Evolutionary conservation across 2,329 filamentous ascomycete genomes (phyloP).

Genomic region (Alternaria conjuncta): DNA sequence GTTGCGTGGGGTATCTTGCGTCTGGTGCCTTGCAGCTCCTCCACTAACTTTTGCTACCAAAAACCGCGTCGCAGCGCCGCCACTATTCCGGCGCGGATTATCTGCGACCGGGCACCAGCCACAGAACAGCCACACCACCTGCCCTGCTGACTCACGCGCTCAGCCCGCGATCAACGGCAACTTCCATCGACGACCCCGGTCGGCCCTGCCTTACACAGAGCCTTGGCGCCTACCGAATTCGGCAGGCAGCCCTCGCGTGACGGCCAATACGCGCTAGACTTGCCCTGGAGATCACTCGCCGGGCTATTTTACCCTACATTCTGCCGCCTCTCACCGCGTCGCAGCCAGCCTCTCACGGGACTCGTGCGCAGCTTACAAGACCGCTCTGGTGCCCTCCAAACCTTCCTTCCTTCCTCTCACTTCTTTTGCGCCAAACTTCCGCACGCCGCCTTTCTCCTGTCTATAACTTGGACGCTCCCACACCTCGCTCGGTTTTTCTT

Average conservation of each 20-base stretch:
- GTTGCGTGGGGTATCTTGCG: slow-evolving; percentile 35
- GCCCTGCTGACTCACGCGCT: neutral
- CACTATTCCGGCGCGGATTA: slow-evolving; percentile 17
- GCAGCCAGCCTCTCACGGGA: slow-evolving; percentile 45
- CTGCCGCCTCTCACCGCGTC: slow-evolving; percentile 31
- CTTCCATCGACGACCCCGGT: neutral
- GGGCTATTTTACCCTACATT: slow-evolving; percentile 26
- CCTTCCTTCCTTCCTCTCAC: slow-evolving; percentile 46
- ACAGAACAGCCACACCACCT: slow-evolving; percentile 10
- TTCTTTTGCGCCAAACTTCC: slow-evolving; percentile 34
- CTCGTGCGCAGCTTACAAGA: slow-evolving; percentile 46
- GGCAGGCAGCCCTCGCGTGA: slow-evolving; percentile 12
- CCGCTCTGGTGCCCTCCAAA: slow-evolving; percentile 38
- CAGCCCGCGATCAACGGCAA: slow-evolving; percentile 2
- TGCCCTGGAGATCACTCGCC: slow-evolving; percentile 25
- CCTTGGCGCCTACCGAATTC: slow-evolving; percentile 21
- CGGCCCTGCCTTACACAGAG: slow-evolving; percentile 14
- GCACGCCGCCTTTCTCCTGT: slow-evolving; percentile 22
- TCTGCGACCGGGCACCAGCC: slow-evolving; percentile 17
- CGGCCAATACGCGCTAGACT: slow-evolving; percentile 24
- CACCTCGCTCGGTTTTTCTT: slow-evolving; percentile 10
- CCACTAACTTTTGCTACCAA: slow-evolving; percentile 36
- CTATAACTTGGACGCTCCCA: slow-evolving; percentile 12
- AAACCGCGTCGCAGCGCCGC: slow-evolving; percentile 32
- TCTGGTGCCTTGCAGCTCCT: slow-evolving; percentile 34